These are phyloP conservation scores for Diaporthe capsici DNA, from an alignment of 2,329 filamentous ascomycete species.

Conservation along the genomic window DNA sequence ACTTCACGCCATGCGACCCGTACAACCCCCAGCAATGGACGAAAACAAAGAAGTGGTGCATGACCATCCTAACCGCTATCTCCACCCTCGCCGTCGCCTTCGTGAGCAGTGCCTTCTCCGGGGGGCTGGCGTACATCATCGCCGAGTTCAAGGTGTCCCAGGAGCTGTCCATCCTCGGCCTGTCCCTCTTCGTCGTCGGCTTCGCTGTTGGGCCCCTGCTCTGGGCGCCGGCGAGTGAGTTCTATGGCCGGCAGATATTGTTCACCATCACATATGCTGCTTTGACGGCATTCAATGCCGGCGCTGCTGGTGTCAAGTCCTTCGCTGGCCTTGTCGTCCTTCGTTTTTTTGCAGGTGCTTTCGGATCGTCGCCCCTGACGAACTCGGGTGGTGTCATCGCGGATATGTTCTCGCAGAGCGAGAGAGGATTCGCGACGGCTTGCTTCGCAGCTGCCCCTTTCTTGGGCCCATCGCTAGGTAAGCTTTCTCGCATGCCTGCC, in stretches of 20 bases:
- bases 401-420: slow-evolving; percentile 68
- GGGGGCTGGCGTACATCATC: slow-evolving; percentile 68
- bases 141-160: slow-evolving; percentile 64
- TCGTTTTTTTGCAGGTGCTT: slow-evolving; percentile 74
- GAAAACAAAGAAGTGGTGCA: slow-evolving; percentile 72
- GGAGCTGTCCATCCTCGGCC: slow-evolving; percentile 71
- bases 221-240: slow-evolving; percentile 56
- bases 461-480: slow-evolving; percentile 70
- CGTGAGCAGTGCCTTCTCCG: slow-evolving; percentile 77
- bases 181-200: slow-evolving; percentile 53
- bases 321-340: slow-evolving; percentile 72
- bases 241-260: slow-evolving; percentile 72
- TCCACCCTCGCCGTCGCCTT: slow-evolving; percentile 80
- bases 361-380: slow-evolving; percentile 73
- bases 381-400: slow-evolving; percentile 75
- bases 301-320: slow-evolving; percentile 68
- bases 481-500: not conserved
- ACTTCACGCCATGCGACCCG: slow-evolving; percentile 76
- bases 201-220: slow-evolving; percentile 43
- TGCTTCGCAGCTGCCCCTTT: slow-evolving; percentile 77
- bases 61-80: slow-evolving; percentile 74
- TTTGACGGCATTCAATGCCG: slow-evolving; percentile 73
- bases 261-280: slow-evolving; percentile 69
- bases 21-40: slow-evolving; percentile 76
- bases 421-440: slow-evolving; percentile 71